phyloP scores from a whole-genome alignment of 371 early-diverging fungal genomes.

The Neoconidiobolus thromboides region DNA sequence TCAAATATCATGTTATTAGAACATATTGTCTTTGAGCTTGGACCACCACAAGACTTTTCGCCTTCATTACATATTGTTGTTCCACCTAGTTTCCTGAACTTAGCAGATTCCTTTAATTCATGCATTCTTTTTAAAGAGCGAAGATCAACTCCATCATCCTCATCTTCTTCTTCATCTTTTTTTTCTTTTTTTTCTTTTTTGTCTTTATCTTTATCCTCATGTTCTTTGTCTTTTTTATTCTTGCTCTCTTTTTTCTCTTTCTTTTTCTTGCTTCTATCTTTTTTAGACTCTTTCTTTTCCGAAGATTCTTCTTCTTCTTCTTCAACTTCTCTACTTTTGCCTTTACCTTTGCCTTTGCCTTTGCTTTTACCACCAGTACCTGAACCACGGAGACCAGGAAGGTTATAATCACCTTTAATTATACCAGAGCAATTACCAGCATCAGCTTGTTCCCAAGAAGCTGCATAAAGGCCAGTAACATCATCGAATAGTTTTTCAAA shows the following conservation, averaged over 20 bases:
- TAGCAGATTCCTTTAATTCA: no score
- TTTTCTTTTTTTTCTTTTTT: not conserved
- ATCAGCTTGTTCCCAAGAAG: slow-evolving; percentile 13
- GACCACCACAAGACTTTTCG: no score
- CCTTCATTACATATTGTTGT: no score
- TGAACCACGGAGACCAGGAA: not conserved
- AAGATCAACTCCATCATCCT: no score
- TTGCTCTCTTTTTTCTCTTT: not conserved
- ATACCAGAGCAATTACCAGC: slow-evolving; percentile 10
- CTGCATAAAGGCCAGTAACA: slow-evolving; percentile 13
- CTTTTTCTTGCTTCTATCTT: not conserved
- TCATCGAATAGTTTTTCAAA: slow-evolving; percentile 14
- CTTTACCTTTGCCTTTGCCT: not conserved
- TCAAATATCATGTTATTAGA: no score
- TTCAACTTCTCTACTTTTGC: not conserved
- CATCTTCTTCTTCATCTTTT: no score
- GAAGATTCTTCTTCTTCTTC: not conserved
- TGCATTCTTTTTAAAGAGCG: no score
- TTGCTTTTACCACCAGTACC: not conserved
- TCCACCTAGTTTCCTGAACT: no score
- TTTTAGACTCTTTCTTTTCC: not conserved
- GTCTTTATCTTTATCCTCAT: not conserved
- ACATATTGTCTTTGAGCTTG: no score
- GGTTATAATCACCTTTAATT: not conserved
- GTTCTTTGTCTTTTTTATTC: not conserved